Base-by-base conservation (phyloP, 225 moss, liverwort and hornwort genomes). In the Pseudisothecium myosuroides region DNA sequence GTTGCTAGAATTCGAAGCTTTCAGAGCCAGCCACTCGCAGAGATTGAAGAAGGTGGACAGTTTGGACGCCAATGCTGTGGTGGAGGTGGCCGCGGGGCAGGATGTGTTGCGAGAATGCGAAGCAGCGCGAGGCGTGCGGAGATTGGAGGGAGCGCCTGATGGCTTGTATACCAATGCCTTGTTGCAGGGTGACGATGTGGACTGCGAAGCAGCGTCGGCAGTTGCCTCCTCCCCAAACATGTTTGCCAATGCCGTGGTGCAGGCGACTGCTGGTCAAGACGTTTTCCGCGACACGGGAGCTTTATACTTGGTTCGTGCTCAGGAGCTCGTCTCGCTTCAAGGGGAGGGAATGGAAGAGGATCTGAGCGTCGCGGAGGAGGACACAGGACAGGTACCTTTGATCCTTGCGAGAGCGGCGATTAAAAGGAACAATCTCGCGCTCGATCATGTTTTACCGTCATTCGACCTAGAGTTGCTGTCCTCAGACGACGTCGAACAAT, bases 401-500 rank as follows among this genome's bases (percentile, higher is more conserved):
- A 76, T 90, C 16, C 87, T 92, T n/a, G 92, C 90, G 47, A 88
- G 83, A 81, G 54, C 83, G 63, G 75, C 75, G 41, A 63, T 83
- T 50, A 27, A 36, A 36, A 78, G 61, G 61, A 88, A 75, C 58
- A 66, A 83, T 90, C 18, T 83, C 19, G 76, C 39, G 58, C 69
- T 73, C 73, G 68, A 24, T 82, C 82, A 69, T 60, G 61, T 54
- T 75, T 47, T 86, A 62, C 81, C 83, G 67, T 81, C 80, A 34
- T 90, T 90, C 80, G 84, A 90, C 84, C 80, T 88, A 61, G 90
- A 74, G 83, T 26, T 92, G 87, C 73, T 90, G 88, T 86, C 90
- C 74, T 60, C 88, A 43, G 66, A 73, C 86, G 66, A 83, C 52
- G 77, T 90, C 54, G 75, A 37, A 47, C 83, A 89, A 27, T 72